phyloP scores from a whole-genome alignment of 805 yeast genomes.

The Zygosaccharomyces siamensis region DNA sequence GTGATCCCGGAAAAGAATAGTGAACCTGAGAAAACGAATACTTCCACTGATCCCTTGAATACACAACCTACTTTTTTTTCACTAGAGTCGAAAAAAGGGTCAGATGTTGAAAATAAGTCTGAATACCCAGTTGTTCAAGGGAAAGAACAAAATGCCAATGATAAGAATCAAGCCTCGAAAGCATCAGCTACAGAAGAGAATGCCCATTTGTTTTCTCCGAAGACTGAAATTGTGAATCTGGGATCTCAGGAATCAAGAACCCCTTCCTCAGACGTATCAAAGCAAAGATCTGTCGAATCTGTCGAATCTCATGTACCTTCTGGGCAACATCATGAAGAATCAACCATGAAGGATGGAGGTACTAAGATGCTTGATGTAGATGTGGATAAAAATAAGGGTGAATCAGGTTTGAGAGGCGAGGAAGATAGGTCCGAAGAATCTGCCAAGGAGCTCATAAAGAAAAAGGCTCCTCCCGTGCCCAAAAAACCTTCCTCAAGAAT shows the following conservation, averaged over 20 bases:
- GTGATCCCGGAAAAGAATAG: neutral
- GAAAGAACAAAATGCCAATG: neutral
- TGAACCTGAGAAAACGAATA: neutral
- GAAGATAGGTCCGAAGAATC: neutral
- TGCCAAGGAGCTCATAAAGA: slow-evolving; percentile 8
- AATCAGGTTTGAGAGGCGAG: neutral
- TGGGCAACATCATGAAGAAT: neutral
- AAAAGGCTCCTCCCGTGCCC: slow-evolving; percentile 55
- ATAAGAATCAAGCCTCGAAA: neutral
- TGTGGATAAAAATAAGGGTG: neutral
- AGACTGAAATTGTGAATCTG: neutral
- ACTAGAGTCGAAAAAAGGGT: neutral
- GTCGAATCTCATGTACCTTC: neutral
- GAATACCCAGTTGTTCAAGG: neutral
- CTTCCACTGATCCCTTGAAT: slow-evolving; percentile 4
- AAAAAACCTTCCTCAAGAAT: slow-evolving; percentile 74
- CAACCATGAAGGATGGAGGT: neutral
- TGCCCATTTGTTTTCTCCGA: neutral
- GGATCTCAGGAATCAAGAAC: neutral
- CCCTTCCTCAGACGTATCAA: neutral
- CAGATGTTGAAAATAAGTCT: neutral
- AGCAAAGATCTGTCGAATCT: neutral
- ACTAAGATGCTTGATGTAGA: neutral
- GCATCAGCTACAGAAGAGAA: neutral
- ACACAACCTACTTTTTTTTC: neutral